Conservation (phyloP, 2,329 filamentous ascomycete genomes). For the Aspergillus fumigatiaffinis region DNA sequence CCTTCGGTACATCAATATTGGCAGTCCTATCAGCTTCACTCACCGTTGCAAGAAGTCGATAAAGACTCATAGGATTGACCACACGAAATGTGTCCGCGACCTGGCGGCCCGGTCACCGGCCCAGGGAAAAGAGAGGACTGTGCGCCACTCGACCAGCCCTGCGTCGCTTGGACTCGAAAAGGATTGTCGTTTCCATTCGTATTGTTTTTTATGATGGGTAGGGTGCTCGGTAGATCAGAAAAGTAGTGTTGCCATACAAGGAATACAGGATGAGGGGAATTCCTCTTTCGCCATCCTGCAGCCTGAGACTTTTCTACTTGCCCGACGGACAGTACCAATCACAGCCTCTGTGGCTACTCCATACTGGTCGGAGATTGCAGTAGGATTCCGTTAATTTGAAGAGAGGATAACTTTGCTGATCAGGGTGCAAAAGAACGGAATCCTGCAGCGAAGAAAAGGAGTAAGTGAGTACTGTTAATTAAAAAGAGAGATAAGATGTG, state of each 20-base stretch:
- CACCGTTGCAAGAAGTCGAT: neutral
- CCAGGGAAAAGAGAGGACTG: slow-evolving; percentile 14
- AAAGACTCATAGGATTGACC: neutral
- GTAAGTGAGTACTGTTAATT: neutral
- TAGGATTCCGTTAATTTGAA: neutral
- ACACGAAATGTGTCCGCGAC: slow-evolving; percentile 5
- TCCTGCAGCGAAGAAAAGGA: neutral
- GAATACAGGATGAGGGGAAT: neutral
- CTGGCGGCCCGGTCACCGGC: neutral
- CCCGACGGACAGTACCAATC: slow-evolving; percentile 1
- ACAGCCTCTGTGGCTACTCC: neutral
- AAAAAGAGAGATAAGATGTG: neutral
- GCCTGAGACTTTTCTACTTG: neutral
- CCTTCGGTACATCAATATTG: neutral
- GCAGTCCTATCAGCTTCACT: neutral
- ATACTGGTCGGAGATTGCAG: neutral
- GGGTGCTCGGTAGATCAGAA: slow-evolving; percentile 1
- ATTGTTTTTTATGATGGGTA: neutral
- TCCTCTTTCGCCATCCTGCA: neutral
- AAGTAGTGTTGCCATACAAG: neutral
- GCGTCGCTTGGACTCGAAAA: slow-evolving; percentile 4
- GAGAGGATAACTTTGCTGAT: neutral
- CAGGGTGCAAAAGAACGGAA: neutral
- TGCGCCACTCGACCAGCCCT: slow-evolving; percentile 11
- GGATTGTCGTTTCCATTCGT: neutral